These are phyloP conservation scores for Lagenaria siceraria DNA, from an alignment of 306 rosid species.

Conservation along the genomic window DNA sequence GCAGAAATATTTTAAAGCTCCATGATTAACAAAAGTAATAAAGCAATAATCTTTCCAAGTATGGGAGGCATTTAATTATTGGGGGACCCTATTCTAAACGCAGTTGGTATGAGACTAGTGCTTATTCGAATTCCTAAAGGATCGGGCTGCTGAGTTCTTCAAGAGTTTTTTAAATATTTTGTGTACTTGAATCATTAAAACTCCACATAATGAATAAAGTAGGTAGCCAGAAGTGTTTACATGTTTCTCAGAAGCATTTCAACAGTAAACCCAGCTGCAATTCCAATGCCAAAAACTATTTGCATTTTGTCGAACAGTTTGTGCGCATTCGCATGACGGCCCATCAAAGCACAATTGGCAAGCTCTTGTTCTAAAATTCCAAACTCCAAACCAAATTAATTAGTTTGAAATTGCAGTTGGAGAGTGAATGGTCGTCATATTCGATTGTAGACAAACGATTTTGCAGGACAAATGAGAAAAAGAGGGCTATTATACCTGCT, in stretches of 20 bases:
- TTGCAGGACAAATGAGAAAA: not conserved
- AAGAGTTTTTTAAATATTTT: not conserved
- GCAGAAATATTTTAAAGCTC: slow-evolving; percentile 4
- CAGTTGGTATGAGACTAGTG: not conserved
- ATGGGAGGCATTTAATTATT: not conserved
- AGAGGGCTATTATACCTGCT: not conserved
- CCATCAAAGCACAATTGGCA: not conserved
- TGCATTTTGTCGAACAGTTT: not conserved
- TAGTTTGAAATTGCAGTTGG: not conserved
- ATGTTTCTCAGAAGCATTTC: not conserved
- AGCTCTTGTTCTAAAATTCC: not conserved
- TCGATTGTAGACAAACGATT: not conserved
- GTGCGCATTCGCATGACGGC: not conserved
- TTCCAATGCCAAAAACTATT: not conserved
- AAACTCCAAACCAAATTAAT: not conserved
- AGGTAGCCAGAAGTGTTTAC: not conserved
- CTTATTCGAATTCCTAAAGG: not conserved
- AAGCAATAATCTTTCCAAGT: not conserved
- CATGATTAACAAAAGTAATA: slow-evolving; percentile 5
- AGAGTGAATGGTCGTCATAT: not conserved
- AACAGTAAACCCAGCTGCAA: not conserved
- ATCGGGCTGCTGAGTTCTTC: not conserved
- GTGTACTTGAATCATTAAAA: not conserved
- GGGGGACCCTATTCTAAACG: not conserved
- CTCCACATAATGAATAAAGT: not conserved